Conservation (phyloP, 179 eudicot genomes). For the Camellia oleifera region DNA sequence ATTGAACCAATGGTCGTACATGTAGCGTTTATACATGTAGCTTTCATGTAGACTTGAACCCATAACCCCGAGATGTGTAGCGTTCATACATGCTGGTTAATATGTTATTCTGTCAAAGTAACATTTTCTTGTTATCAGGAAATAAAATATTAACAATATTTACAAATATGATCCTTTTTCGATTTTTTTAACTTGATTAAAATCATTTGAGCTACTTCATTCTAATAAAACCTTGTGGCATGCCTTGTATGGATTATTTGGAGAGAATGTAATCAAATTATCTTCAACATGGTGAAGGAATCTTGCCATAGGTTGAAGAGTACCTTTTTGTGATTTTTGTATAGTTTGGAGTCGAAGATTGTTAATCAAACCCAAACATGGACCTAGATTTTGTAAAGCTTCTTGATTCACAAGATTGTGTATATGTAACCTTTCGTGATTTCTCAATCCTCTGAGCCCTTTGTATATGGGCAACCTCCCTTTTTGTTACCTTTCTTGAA, state of each 20-base stretch:
- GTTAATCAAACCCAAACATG: background rate
- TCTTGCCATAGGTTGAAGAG: background rate
- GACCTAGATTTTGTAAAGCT: background rate
- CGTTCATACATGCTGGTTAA: background rate
- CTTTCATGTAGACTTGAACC: too few relatives aligned
- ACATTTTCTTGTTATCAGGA: background rate
- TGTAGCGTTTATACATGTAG: too few relatives aligned
- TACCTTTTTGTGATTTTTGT: background rate
- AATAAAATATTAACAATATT: background rate
- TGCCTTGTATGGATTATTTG: slow-evolving; percentile 6
- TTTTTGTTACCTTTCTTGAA: background rate
- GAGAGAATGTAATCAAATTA: background rate
- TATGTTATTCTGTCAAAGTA: background rate
- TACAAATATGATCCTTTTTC: background rate
- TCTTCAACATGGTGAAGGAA: slow-evolving; percentile 1
- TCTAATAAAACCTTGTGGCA: background rate
- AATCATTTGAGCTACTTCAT: background rate
- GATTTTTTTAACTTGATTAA: background rate
- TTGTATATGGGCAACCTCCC: background rate
- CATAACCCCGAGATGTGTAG: background rate
- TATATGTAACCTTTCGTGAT: background rate
- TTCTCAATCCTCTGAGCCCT: background rate
- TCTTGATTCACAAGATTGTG: background rate
- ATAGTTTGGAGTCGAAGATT: background rate
- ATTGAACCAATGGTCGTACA: too few relatives aligned